Base-by-base conservation (phyloP, 768 basidiomycete genomes). In the Tubosaeta brunneosetosa region DNA sequence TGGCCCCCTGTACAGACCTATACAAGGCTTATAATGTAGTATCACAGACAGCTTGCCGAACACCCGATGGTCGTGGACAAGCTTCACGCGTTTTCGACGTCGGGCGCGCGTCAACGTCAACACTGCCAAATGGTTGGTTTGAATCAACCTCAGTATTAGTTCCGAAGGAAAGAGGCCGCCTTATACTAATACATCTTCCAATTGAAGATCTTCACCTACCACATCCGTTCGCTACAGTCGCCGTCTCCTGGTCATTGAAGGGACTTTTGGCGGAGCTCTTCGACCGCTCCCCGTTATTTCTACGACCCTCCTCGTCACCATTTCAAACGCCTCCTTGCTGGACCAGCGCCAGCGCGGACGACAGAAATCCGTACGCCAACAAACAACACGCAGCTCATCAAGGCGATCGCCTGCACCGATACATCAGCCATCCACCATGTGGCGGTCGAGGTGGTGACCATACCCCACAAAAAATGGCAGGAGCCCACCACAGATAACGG, bases 401-500 rank as follows among this genome's bases (percentile, higher is more conserved):
- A 46, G n/a, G 53, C 53, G n/a, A 53, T 14, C 1, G 32, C 48
- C 62, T 64, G 14, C 6, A 27, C 11, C 14, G 36, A 25, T 12
- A 36, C 17, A 29, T 19, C 16, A 29, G 14, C 5, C 6, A 10
- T 10, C 8, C 3, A 11, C 26, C 13, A 16, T 4, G 16, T 10
- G 16, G 22, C 22, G 22, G 22, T 10, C 33, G 19, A 16, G 9
- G 12, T 32, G 36, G 37, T 2, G 11, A 40, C 57, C 62, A 19
- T 57, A 74, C 69, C 42, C 77, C 81, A 26, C 77, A 70, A 58
- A 83, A 84, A 10, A 82, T 36, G 2, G 76, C 75, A 3, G 83
- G 79, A 13, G 75, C 71, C 77, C 78, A 82, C 83, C 83, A 85
- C 4, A 74, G 63, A 58, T 77, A 82, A 3, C 69, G 64, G 10